Percentiles rank a stretch among this genome's conserved stretches.
phyloP scores from a whole-genome alignment of 345 rosid genomes.

The Hevea brasiliensis region DNA sequence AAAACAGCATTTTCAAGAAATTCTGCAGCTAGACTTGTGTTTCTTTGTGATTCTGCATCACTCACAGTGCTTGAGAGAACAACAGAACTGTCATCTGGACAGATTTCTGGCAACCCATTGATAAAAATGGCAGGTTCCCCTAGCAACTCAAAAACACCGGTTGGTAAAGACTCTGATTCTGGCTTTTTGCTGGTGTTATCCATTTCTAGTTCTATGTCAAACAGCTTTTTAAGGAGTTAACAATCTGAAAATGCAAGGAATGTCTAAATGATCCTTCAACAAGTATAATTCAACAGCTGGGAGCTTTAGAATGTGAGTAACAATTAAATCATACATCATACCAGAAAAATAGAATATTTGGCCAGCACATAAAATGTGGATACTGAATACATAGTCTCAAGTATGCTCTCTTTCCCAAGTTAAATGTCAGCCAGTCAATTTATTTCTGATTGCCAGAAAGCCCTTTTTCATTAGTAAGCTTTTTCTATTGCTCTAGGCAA shows the following conservation, averaged over 20 bases:
- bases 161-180: conserved; percentile 33
- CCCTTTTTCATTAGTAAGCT: too few relatives aligned
- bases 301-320: not conserved
- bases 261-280: not conserved
- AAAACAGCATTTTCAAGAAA: conserved; percentile 34
- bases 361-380: not conserved
- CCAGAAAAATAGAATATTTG: not conserved
- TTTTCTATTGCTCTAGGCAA: not conserved
- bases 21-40: not conserved
- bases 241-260: not conserved
- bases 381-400: not conserved
- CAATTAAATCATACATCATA: not conserved
- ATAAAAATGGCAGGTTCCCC: conserved; percentile 74
- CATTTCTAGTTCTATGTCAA: not conserved
- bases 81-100: conserved; percentile 17
- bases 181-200: not conserved
- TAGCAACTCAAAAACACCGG: conserved; percentile 48
- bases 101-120: conserved; percentile 63
- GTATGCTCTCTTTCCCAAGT: not conserved
- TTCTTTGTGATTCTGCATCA: conserved; percentile 24
- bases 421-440: too few relatives aligned
- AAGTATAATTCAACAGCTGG: not conserved
- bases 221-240: not conserved
- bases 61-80: conserved; percentile 10
- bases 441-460: not conserved